Evolutionary conservation across 768 basidiomycete species (phyloP), one percentile per base, ranked within the genome.

Genomic region (Flagelloscypha sp.): DNA sequence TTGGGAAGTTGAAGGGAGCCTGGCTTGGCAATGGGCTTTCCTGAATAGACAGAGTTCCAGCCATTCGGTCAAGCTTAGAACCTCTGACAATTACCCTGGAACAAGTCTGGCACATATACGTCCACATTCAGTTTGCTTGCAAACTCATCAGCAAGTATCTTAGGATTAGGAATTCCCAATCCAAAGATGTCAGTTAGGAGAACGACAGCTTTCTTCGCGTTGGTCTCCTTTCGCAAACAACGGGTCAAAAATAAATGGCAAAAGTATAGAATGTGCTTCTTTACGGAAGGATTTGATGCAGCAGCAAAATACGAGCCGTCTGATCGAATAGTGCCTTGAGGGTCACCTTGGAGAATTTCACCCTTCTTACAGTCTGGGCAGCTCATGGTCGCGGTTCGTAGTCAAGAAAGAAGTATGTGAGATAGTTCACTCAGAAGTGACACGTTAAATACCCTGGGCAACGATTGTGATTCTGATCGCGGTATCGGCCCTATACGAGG

Each of bases 51-150:
- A 42, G 23, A 30, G 1, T n/a, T 16, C 7, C 9, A 19, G n/a
- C 11, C 8, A 19, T 11, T 3, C 25, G 21, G 22, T 13, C 13
- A 7, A 21, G 11, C 16, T 16, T 24, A 24, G 30, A 31, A 12
- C 35, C n/a, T n/a, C 3, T 30, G 13, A 20, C 22, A 47, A 57
- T 30, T 35, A 71, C 76, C 78, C 41, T 60, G 49, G 44, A 78
- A 80, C 31, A 74, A 51, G 53, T 81, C 75, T 7, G 77, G 78
- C 12, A 76, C 61, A 69, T 73, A 80, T 12, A 78, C 76, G 44
- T 80, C 78, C 42, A 76, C 73, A 12, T 59, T 54, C 19, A 79
- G 47, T 12, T 54, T 45, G 36, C 64, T 54, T 6, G 75, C 63
- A 16, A 77, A 48, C 18, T 60, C 55, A 51, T 80, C 76, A 2